Base-by-base conservation (phyloP, 2,329 filamentous ascomycete species). In the Nemania sp. region DNA sequence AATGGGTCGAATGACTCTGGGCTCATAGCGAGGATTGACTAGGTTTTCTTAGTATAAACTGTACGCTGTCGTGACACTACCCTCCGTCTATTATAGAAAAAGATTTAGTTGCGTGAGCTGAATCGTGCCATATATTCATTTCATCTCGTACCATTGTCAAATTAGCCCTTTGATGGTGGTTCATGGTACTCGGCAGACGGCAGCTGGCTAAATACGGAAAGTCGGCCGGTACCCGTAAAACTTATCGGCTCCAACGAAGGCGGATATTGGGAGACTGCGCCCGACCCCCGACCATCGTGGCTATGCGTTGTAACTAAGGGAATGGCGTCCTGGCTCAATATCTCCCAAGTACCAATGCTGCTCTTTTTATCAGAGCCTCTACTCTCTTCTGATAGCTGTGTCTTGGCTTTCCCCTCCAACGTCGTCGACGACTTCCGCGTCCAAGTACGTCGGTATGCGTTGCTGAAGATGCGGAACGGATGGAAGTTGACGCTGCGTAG, bases 401-500 rank as follows among this genome's bases (percentile, higher is more conserved):
- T 13, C 60, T 48, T 56, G 20, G 6, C 17, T 2, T 48, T 25
- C 37, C 29, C 45, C 17, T 46, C 37, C 13, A 50, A 47, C 5
- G 35, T 45, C 34, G 45, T 43, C n/a, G 62, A 56, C 12, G 42
- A 54, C 51, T 49, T 58, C 9, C 57, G 40, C 32, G 59, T 32
- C 54, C 58, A 46, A 9, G 53, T 56, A 2, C 56, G 54, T 25
- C 55, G 53, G 17, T 62, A 62, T 25, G 57, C 59, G 48, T 21
- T 43, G 29, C 55, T 59, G 35, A 64, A 12, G 17, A 53, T 45
- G n/a, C 48, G 59, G 18, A 49, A 59, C 12, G 59, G 62, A 13
- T 59, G 59, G 59, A 64, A 49, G 45, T 50, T 48, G 1, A 64
- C 9, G 48, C 6, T 20, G 5, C 59, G 50, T 29, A 64, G 43